These are phyloP conservation scores for Curvularia eragrostidis DNA, from an alignment of 2,329 filamentous ascomycete genomes.

Conservation along the genomic window DNA sequence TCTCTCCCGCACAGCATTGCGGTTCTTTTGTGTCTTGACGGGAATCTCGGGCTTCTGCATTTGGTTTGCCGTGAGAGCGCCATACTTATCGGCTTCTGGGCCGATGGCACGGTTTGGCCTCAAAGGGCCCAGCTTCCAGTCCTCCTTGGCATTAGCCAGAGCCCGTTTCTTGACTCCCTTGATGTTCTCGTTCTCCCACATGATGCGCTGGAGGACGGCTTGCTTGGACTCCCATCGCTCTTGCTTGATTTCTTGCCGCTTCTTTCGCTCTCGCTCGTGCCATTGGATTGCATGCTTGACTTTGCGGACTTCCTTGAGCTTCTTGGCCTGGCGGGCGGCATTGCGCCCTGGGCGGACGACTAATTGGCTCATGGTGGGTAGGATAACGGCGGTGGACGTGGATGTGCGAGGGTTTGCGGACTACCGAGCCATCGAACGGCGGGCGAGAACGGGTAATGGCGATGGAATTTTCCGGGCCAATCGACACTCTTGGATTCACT, in stretches of 20 bases:
- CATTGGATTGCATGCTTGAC: constrained; percentile 49
- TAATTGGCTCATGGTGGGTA: constrained; percentile 48
- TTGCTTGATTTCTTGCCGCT: constrained; percentile 31
- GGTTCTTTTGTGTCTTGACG: constrained; percentile 38
- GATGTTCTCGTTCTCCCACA: constrained; percentile 36
- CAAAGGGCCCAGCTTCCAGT: constrained; percentile 79
- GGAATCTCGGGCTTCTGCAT: constrained; percentile 49
- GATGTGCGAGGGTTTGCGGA: constrained; percentile 24
- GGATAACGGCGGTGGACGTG: constrained; percentile 59
- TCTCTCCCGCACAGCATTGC: constrained; percentile 29
- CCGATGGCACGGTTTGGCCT: constrained; percentile 79
- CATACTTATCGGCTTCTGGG: constrained; percentile 63
- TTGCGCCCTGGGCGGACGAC: constrained; percentile 33
- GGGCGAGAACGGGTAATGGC: constrained; percentile 3
- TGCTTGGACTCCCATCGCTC: constrained; percentile 43
- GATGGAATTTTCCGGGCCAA: not conserved
- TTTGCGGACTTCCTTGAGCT: constrained; percentile 50
- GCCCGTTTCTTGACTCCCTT: constrained; percentile 53
- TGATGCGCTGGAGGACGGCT: constrained; percentile 25
- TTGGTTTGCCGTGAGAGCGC: constrained; percentile 55
- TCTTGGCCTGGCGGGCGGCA: constrained; percentile 39
- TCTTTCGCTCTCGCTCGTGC: constrained; percentile 37
- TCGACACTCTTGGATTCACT: not conserved
- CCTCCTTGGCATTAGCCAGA: constrained; percentile 68
- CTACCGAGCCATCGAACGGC: constrained; percentile 38